Conservation (phyloP, 2,329 filamentous ascomycete genomes). For the Colletotrichum salicis region DNA sequence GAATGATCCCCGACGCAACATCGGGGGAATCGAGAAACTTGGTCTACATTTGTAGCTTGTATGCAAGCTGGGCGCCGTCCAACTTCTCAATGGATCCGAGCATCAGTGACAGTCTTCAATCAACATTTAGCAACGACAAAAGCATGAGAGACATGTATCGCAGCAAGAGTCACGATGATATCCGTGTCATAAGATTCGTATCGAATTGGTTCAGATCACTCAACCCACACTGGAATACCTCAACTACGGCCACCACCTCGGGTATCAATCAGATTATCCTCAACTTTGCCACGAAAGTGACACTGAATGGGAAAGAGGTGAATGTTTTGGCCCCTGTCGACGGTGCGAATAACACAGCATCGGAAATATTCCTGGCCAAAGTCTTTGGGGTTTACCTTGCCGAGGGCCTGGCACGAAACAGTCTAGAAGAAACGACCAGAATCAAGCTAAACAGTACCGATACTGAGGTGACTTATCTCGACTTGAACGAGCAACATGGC, state of each 20-base stretch:
- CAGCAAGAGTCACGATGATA: neutral
- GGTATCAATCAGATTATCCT: neutral
- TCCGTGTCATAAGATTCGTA: neutral
- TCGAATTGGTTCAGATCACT: neutral
- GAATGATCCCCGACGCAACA: neutral
- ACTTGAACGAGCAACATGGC: conserved; percentile 12
- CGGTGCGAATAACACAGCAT: neutral
- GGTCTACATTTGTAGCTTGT: conserved; percentile 7
- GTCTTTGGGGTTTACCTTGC: conserved; percentile 1
- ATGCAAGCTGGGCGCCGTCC: conserved; percentile 7
- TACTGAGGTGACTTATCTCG: neutral
- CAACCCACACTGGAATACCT: neutral
- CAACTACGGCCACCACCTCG: neutral
- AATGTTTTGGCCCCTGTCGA: neutral
- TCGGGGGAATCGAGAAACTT: neutral
- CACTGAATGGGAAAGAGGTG: neutral
- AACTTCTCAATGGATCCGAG: neutral
- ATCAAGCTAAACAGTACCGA: neutral
- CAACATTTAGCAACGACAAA: neutral
- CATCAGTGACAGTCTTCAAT: neutral
- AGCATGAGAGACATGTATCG: neutral
- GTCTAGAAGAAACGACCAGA: neutral
- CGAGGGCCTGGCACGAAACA: neutral
- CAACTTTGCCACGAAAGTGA: neutral
- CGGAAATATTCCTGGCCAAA: conserved; percentile 1